Base-by-base conservation (phyloP, 768 basidiomycete genomes). In the Nidularia pulvinata region DNA sequence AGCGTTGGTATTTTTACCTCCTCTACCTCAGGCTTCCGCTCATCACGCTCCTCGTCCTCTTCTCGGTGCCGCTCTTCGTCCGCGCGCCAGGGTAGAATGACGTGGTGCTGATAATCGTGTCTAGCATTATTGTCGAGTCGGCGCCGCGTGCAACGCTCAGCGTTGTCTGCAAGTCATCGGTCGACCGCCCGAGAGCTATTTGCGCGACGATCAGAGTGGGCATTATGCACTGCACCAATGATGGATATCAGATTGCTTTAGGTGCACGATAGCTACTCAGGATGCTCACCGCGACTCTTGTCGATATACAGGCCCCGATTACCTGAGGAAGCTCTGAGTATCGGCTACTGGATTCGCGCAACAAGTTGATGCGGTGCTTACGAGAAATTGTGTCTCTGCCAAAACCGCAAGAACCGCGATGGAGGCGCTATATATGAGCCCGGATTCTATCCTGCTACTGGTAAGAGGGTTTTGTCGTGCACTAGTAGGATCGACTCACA, bases 201-300 rank as follows among this genome's bases (percentile, higher is more conserved):
- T 65, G 64, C 7, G 63, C 65, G 44, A 65, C 59, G 16, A 67
- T 59, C 11, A 67, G 57, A 14, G 60, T 61, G 6, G 65, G 65
- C 59, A 60, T 58, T 43, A 67, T 63, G 34, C 64, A 60, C 65
- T 67, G 11, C 25, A 34, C 1, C 22, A 25, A 37, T 6, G 39
- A 47, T 51, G 34, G 22, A 42, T 48, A 22, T n/a, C 11, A 5
- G 14, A n/a, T 30, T 10, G 19, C 16, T 39, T 16, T 39, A 39
- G 37, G 37, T 39, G 33, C 7, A 37, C 34, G 19, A n/a, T 7
- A 19, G 36, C 10, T 32, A 14, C 11, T 11, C 30, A 9, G 19
- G 37, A 39, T 19, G 58, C 65, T 56, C 33, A 64, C 65, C 7
- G 64, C 65, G 6, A 59, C 34, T 6, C 65, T 58, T 30, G 60